Conservation (phyloP, 2,329 filamentous ascomycete species). For the Fusarium sacchari region DNA sequence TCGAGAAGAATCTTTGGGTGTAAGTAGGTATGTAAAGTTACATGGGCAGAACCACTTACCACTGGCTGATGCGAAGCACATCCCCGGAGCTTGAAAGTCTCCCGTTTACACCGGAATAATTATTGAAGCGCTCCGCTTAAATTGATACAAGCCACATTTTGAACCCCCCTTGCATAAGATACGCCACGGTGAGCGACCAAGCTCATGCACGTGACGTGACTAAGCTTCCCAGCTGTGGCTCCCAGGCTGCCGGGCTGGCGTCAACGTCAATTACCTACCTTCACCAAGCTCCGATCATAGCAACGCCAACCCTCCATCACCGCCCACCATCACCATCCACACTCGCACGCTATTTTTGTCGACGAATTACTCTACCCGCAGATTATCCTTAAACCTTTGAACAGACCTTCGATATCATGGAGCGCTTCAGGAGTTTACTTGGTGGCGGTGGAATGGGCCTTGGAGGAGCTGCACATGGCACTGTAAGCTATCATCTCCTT, state of each 20-base stretch:
- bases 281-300: constrained; percentile 39
- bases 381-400: not conserved
- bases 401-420: constrained; percentile 68
- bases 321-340: constrained; percentile 21
- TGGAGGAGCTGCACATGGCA: constrained; percentile 57
- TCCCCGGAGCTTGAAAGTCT: constrained; percentile 26
- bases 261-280: constrained; percentile 47
- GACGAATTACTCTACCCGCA: not conserved
- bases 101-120: constrained; percentile 46
- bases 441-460: constrained; percentile 78
- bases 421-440: constrained; percentile 90
- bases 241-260: constrained; percentile 49
- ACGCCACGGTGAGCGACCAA: constrained; percentile 17
- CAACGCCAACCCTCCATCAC: constrained; percentile 28
- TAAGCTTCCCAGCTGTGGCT: constrained; percentile 44
- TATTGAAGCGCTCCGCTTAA: constrained; percentile 40
- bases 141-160: constrained; percentile 15
- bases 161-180: constrained; percentile 8
- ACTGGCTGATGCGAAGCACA: constrained; percentile 31
- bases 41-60: constrained; percentile 26
- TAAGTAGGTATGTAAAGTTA: constrained; percentile 32
- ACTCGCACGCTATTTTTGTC: not conserved
- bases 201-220: constrained; percentile 41
- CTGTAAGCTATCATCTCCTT: constrained; percentile 47
- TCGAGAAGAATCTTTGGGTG: constrained; percentile 31